Evolutionary conservation across 495 filamentous ascomycete species (phyloP).

Genomic region (Talaromyces thailandensis): DNA sequence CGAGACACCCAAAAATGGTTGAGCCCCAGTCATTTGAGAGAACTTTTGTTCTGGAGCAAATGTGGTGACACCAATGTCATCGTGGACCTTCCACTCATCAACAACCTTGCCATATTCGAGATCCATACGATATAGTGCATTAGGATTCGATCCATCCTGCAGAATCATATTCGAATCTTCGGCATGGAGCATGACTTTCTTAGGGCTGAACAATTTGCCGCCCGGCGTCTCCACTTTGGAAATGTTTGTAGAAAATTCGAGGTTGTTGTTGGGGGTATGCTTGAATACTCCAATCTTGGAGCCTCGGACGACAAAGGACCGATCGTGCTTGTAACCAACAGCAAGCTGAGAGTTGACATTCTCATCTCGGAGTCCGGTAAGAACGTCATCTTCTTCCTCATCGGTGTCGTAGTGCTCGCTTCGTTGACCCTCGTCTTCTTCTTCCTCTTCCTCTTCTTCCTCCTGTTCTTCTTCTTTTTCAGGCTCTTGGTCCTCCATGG

Average conservation of each 20-base stretch:
- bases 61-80: slow-evolving; percentile 84
- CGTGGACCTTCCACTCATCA: slow-evolving; percentile 98
- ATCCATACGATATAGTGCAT: slow-evolving; percentile 96
- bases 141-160: slow-evolving; percentile 75
- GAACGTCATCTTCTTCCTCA: slow-evolving; percentile 81
- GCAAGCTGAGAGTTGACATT: slow-evolving; percentile 91
- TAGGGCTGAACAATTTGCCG: slow-evolving; percentile 83
- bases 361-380: slow-evolving; percentile 61
- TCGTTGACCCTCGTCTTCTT: slow-evolving; percentile 54
- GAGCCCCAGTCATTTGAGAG: slow-evolving; percentile 90
- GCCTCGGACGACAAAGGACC: slow-evolving; percentile 92
- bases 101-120: slow-evolving; percentile 98
- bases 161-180: slow-evolving; percentile 91
- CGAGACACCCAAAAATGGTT: slow-evolving; percentile 88
- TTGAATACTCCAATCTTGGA: slow-evolving; percentile 99
- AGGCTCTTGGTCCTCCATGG: slow-evolving; percentile 68
- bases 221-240: slow-evolving; percentile 87
- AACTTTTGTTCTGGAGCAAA: slow-evolving; percentile 96
- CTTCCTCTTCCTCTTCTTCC: slow-evolving; percentile 55
- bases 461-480: slow-evolving; percentile 50
- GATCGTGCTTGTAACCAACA: slow-evolving; percentile 96
- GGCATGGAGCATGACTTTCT: slow-evolving; percentile 95
- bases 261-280: slow-evolving; percentile 82
- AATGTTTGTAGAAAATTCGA: slow-evolving; percentile 96
- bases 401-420: slow-evolving; percentile 86